These are phyloP conservation scores for Beauveria sp. DNA, from an alignment of 2,329 filamentous ascomycete genomes.

Conservation along the genomic window DNA sequence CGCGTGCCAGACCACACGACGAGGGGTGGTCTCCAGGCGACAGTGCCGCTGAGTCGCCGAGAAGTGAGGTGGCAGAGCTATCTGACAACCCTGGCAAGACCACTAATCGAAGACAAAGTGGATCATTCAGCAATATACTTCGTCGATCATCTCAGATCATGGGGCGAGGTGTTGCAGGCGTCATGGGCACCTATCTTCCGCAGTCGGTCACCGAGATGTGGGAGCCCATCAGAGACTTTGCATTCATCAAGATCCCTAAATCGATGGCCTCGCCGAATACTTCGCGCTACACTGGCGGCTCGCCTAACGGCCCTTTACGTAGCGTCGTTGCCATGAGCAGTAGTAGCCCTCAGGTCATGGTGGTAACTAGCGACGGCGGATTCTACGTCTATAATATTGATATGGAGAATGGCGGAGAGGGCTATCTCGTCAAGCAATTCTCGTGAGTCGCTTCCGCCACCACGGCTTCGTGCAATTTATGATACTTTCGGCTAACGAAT, in stretches of 20 bases:
- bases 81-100: slow-evolving; percentile 21
- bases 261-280: slow-evolving; percentile 20
- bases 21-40: slow-evolving; percentile 28
- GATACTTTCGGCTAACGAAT: background rate
- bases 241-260: slow-evolving; percentile 88
- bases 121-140: slow-evolving; percentile 82
- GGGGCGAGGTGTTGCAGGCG: slow-evolving; percentile 78
- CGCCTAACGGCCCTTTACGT: slow-evolving; percentile 49
- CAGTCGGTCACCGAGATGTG: slow-evolving; percentile 95
- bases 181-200: slow-evolving; percentile 85
- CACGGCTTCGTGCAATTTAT: background rate
- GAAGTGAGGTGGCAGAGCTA: slow-evolving; percentile 39
- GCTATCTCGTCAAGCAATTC: slow-evolving; percentile 82
- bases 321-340: slow-evolving; percentile 98
- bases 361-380: slow-evolving; percentile 89
- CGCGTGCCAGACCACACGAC: slow-evolving; percentile 45
- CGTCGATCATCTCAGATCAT: slow-evolving; percentile 94
- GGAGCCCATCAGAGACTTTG: slow-evolving; percentile 92
- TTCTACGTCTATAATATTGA: slow-evolving; percentile 96
- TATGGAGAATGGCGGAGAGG: slow-evolving; percentile 89
- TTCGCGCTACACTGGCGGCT: slow-evolving; percentile 23
- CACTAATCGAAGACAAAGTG: slow-evolving; percentile 47
- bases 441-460: slow-evolving; percentile 54
- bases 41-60: slow-evolving; percentile 47
- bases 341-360: slow-evolving; percentile 93